Conservation (phyloP, 2,329 filamentous ascomycete genomes). For the Penicillium decumbens region DNA sequence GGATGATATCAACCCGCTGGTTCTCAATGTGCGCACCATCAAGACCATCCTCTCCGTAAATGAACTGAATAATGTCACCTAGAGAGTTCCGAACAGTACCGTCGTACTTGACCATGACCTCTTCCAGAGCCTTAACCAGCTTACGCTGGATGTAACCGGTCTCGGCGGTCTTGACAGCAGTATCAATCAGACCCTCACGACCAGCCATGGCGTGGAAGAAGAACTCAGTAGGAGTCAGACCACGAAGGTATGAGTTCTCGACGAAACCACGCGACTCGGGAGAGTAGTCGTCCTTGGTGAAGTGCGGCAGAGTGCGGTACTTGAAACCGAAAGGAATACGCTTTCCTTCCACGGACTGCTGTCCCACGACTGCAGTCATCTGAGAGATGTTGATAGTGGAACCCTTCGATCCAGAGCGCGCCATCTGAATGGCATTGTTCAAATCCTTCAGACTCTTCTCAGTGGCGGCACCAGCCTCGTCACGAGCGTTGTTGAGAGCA, state of each 20-base stretch:
- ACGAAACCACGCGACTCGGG: slow-evolving; percentile 96
- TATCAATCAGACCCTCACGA: slow-evolving; percentile 99
- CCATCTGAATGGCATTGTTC: slow-evolving; percentile 97
- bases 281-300: slow-evolving; percentile 98
- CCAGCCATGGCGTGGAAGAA: slow-evolving; percentile 99
- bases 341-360: slow-evolving; percentile 97
- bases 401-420: slow-evolving; percentile 93
- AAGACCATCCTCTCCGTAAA: slow-evolving; percentile 95
- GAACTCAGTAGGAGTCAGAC: slow-evolving; percentile 91
- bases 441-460: slow-evolving; percentile 89
- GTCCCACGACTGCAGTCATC: slow-evolving; percentile 96
- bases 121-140: slow-evolving; percentile 95
- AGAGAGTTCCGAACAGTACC: slow-evolving; percentile 95
- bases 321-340: slow-evolving; percentile 99
- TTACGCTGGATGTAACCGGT: slow-evolving; percentile 99
- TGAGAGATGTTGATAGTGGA: slow-evolving; percentile 99
- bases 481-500: slow-evolving; percentile 89
- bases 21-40: slow-evolving; percentile 93
- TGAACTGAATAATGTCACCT: slow-evolving; percentile 92
- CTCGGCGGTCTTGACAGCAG: slow-evolving; percentile 97
- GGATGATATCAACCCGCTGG: slow-evolving; percentile 82
- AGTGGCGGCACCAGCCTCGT: slow-evolving; percentile 88
- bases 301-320: slow-evolving; percentile 92
- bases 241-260: slow-evolving; percentile 96
- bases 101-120: slow-evolving; percentile 96